A percentile compares a stretch with the other conserved stretches of the same genome.
phyloP scores from a whole-genome alignment of 495 filamentous ascomycete species.

The Daldinia caldariorum region DNA sequence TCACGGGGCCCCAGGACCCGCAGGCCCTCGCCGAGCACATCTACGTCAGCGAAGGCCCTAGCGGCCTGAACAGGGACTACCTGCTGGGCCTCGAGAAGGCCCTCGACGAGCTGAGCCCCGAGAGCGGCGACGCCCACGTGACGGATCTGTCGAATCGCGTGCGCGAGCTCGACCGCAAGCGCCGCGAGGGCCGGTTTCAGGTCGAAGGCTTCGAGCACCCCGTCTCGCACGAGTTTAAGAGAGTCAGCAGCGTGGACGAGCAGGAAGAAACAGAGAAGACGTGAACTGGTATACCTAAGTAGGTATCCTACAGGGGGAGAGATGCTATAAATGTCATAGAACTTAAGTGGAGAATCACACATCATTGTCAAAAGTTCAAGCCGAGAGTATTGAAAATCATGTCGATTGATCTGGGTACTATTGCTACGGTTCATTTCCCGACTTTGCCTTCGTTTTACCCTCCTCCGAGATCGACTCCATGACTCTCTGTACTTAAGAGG shows the following conservation, averaged over 20 bases:
- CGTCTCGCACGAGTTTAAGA: conserved; percentile 55
- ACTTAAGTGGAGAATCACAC: background rate
- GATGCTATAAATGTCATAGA: background rate
- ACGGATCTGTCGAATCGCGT: conserved; percentile 67
- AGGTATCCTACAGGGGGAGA: conserved; percentile 9
- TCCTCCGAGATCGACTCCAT: conserved; percentile 1
- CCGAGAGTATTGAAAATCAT: conserved; percentile 17
- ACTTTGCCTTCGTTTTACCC: background rate
- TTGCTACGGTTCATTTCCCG: background rate
- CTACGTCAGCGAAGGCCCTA: conserved; percentile 76
- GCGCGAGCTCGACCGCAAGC: conserved; percentile 60
- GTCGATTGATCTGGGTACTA: conserved; percentile 19
- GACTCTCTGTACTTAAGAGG: background rate
- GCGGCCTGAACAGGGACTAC: conserved; percentile 93
- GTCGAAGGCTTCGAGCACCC: conserved; percentile 33
- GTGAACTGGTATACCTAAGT: conserved; percentile 16
- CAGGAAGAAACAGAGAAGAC: conserved; percentile 68
- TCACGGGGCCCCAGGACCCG: conserved; percentile 82
- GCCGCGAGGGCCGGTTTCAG: conserved; percentile 32
- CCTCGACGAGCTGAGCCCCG: conserved; percentile 76
- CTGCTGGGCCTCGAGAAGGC: conserved; percentile 82
- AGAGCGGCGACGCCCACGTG: conserved; percentile 87
- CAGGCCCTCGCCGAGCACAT: conserved; percentile 88
- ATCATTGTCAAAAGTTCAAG: background rate
- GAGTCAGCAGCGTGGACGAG: conserved; percentile 63